These are phyloP conservation scores for Forsythia viridissima DNA, from an alignment of 257 asterid genomes.

Conservation along the genomic window DNA sequence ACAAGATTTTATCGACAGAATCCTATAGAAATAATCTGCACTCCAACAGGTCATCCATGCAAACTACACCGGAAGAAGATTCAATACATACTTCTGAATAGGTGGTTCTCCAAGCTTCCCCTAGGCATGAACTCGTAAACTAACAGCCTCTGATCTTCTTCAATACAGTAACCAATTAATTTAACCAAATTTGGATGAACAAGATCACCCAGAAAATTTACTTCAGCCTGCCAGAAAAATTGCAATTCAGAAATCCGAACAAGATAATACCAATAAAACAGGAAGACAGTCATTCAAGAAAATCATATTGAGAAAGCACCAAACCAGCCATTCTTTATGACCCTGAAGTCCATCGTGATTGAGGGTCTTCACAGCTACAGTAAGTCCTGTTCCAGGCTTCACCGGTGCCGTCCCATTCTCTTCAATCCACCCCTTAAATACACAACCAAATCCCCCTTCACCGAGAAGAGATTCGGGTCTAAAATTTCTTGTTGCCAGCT, in stretches of 20 bases:
- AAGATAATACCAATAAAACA: background rate
- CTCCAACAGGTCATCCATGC: background rate
- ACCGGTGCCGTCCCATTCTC: constrained; percentile 72
- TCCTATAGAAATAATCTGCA: background rate
- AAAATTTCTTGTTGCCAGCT: constrained; percentile 69
- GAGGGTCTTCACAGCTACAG: constrained; percentile 78
- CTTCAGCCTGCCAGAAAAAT: constrained; percentile 57
- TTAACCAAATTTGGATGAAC: constrained; percentile 61
- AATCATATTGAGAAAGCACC: constrained; percentile 25
- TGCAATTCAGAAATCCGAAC: constrained; percentile 8
- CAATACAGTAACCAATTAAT: constrained; percentile 58
- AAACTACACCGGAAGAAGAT: constrained; percentile 7
- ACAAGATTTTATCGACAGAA: background rate
- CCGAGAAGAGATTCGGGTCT: constrained; percentile 75
- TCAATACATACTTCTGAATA: constrained; percentile 52
- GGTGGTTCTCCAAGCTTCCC: constrained; percentile 72
- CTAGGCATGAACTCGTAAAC: constrained; percentile 66
- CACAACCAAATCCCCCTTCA: constrained; percentile 79
- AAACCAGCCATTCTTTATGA: constrained; percentile 89
- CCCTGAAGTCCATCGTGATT: constrained; percentile 87
- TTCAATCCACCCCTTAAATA: constrained; percentile 79
- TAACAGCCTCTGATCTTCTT: constrained; percentile 57
- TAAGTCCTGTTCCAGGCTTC: constrained; percentile 72
- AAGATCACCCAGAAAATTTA: constrained; percentile 58
- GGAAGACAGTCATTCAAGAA: background rate